Conservation (phyloP, 805 yeast species). For the Candida maesae region DNA sequence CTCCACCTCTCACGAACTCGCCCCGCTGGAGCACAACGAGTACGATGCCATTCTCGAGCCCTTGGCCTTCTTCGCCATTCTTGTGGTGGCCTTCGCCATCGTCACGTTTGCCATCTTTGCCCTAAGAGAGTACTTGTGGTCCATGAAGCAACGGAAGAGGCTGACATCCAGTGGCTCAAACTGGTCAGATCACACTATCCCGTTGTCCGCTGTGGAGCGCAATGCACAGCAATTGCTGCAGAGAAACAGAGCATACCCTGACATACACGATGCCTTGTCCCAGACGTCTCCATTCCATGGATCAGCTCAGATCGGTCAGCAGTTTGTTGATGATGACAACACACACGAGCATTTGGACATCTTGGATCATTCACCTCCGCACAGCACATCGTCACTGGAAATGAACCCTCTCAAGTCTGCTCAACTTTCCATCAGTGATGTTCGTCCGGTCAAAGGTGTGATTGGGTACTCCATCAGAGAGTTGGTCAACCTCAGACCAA, state of each 20-base stretch:
- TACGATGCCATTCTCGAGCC: conserved; percentile 26
- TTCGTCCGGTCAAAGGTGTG: conserved; percentile 3
- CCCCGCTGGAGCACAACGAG: conserved; percentile 12
- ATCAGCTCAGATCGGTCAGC: too few species aligned
- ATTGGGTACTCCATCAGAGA: conserved; percentile 19
- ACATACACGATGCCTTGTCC: neutral
- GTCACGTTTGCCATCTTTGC: conserved; percentile 23
- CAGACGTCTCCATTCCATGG: neutral
- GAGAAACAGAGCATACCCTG: conserved; percentile 23
- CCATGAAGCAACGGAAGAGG: conserved; percentile 18
- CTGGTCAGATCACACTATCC: conserved; percentile 19
- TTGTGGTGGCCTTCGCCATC: conserved; percentile 17
- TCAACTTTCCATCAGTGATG: neutral
- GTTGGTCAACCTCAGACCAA: conserved; percentile 17
- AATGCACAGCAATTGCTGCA: neutral
- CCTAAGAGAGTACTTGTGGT: conserved; percentile 28
- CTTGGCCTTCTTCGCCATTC: conserved; percentile 22
- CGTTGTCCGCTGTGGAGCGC: conserved; percentile 2
- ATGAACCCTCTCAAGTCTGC: too few species aligned
- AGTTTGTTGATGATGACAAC: neutral
- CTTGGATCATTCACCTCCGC: conserved; percentile 10
- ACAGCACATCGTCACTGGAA: neutral
- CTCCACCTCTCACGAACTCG: conserved; percentile 13
- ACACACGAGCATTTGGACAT: conserved; percentile 9
- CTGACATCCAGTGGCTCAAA: conserved; percentile 17